phyloP scores from a whole-genome alignment of 176 grass and related monocot species.

The Zoysia pacifica region DNA sequence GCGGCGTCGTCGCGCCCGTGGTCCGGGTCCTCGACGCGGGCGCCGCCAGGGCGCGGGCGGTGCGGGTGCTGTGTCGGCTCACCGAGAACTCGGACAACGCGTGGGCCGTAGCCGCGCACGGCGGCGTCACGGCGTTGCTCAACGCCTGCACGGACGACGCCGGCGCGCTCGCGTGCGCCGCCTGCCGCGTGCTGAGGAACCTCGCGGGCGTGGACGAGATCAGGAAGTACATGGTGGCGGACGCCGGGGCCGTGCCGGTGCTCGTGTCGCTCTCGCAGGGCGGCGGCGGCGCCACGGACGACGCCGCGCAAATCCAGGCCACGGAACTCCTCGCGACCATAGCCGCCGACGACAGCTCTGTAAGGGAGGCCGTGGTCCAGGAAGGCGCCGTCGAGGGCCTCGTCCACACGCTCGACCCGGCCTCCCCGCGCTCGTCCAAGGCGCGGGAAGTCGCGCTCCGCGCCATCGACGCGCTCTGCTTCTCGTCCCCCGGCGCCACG shows the following conservation, averaged over 20 bases:
- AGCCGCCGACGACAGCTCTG: slow-evolving; percentile 39
- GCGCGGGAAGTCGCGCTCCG: slow-evolving; percentile 64
- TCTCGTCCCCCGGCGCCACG: slow-evolving; percentile 37
- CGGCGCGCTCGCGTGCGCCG: slow-evolving; percentile 49
- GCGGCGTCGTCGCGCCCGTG: slow-evolving; percentile 56
- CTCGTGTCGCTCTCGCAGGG: slow-evolving; percentile 48
- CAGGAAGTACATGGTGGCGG: slow-evolving; percentile 69
- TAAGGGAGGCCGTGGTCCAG: slow-evolving; percentile 24
- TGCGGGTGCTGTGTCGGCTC: slow-evolving; percentile 62
- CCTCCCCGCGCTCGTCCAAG: slow-evolving; percentile 55
- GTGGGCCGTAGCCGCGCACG: slow-evolving; percentile 88
- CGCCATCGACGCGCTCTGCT: slow-evolving; percentile 62
- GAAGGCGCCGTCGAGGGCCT: slow-evolving; percentile 56
- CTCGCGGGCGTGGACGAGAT: slow-evolving; percentile 78
- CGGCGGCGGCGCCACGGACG: neutral
- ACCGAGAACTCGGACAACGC: slow-evolving; percentile 90
- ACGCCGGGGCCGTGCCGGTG: slow-evolving; percentile 55
- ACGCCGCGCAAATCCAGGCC: slow-evolving; percentile 58
- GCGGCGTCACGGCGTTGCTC: slow-evolving; percentile 70
- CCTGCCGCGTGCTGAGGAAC: slow-evolving; percentile 70
- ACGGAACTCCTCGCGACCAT: slow-evolving; percentile 67
- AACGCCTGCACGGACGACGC: slow-evolving; percentile 49
- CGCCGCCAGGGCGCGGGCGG: slow-evolving; percentile 57
- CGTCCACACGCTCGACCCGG: slow-evolving; percentile 50
- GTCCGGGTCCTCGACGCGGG: slow-evolving; percentile 55